Evolutionary conservation across 2,329 filamentous ascomycete genomes (phyloP).

Genomic region (Calonectria pauciramosa): DNA sequence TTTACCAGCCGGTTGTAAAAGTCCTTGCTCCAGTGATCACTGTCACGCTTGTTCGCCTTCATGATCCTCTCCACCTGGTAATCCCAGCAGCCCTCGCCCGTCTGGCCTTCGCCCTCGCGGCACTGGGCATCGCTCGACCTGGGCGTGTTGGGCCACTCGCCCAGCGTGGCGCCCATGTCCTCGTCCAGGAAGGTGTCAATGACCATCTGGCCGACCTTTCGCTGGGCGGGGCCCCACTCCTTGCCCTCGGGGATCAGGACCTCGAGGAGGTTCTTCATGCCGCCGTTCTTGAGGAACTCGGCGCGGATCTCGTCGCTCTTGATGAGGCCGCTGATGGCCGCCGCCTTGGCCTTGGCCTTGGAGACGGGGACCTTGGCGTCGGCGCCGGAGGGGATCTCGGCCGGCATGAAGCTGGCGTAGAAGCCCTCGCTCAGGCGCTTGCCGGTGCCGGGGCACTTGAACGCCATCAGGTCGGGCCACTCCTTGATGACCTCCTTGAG

Average conservation of each 20-base stretch:
- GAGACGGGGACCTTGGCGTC: constrained; percentile 44
- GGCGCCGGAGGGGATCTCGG: constrained; percentile 33
- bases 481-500: constrained; percentile 63
- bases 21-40: constrained; percentile 62
- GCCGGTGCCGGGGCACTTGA: constrained; percentile 52
- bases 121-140: constrained; percentile 55
- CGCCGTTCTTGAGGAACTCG: constrained; percentile 68
- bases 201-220: constrained; percentile 70
- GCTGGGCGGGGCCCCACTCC: constrained; percentile 65
- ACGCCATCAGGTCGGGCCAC: constrained; percentile 60
- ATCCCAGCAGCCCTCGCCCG: constrained; percentile 71
- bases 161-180: constrained; percentile 70
- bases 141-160: constrained; percentile 65
- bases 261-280: constrained; percentile 68
- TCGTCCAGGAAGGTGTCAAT: constrained; percentile 77
- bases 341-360: constrained; percentile 57
- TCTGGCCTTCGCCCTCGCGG: constrained; percentile 44
- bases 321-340: constrained; percentile 69
- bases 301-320: constrained; percentile 65
- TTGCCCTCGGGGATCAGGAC: constrained; percentile 63
- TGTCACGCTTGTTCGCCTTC: constrained; percentile 52
- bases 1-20: constrained; percentile 53
- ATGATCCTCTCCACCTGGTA: constrained; percentile 61
- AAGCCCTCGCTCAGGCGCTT: constrained; percentile 53
- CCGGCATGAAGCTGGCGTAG: constrained; percentile 58